Percentiles rank a stretch among this genome's conserved stretches.
Conservation (phyloP, 495 filamentous ascomycete species). For the Cercophora scortea region DNA sequence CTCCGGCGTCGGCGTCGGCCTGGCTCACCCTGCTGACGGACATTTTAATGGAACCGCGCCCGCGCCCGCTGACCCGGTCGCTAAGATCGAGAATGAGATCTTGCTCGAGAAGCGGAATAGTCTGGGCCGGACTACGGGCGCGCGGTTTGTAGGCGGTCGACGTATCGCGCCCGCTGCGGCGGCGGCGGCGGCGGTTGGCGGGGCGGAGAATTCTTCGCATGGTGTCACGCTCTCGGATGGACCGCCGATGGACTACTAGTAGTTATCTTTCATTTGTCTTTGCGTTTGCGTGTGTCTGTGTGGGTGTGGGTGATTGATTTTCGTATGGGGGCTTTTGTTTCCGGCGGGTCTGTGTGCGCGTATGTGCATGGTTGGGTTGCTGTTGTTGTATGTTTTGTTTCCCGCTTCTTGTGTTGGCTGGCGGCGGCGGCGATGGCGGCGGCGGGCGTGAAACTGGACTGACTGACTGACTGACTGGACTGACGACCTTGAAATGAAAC, state of each 20-base stretch:
- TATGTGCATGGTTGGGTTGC: neutral
- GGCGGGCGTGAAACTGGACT: neutral
- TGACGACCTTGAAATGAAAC: neutral
- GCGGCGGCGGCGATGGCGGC: too few relatives aligned
- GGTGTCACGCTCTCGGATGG: conserved; percentile 22
- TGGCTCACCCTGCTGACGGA: conserved; percentile 35
- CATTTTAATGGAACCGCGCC: conserved; percentile 24
- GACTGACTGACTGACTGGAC: neutral
- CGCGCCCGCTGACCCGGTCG: conserved; percentile 25
- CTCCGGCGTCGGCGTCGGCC: conserved; percentile 9
- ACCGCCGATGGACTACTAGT: conserved; percentile 29
- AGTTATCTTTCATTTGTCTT: neutral
- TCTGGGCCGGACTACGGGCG: conserved; percentile 31
- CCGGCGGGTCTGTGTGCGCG: neutral
- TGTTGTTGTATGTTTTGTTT: too few relatives aligned
- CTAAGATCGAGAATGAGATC: conserved; percentile 29
- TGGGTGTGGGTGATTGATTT: neutral
- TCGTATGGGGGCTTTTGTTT: neutral
- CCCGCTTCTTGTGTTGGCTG: too few relatives aligned
- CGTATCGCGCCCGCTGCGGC: conserved; percentile 24
- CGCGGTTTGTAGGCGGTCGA: conserved; percentile 34
- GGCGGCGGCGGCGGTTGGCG: neutral
- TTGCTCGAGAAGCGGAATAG: conserved; percentile 43
- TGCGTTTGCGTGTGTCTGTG: neutral
- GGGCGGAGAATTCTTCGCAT: conserved; percentile 5